phyloP scores from a whole-genome alignment of 2,329 filamentous ascomycete species.

The Exophiala xenobiotica region DNA sequence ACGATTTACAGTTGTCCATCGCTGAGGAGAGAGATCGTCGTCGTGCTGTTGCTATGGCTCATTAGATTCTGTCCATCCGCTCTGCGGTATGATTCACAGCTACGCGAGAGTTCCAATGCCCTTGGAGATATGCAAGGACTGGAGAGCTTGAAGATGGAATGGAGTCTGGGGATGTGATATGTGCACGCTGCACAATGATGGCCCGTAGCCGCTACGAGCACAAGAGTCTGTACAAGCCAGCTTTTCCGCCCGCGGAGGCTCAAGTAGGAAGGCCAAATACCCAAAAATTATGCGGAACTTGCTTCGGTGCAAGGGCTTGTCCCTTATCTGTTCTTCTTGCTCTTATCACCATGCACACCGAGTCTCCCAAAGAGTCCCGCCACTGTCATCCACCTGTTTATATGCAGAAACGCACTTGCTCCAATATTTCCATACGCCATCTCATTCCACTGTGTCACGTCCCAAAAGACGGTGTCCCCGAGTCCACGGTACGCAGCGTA shows the following conservation, averaged over 20 bases:
- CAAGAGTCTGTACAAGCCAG: background rate
- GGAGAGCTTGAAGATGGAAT: too few species aligned
- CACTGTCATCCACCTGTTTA: slow-evolving; percentile 59
- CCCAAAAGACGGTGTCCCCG: slow-evolving; percentile 54
- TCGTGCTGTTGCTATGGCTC: slow-evolving; percentile 58
- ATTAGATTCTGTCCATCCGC: background rate
- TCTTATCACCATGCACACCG: slow-evolving; percentile 15
- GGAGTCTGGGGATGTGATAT: background rate
- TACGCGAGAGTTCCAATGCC: too few species aligned
- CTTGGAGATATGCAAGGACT: too few species aligned
- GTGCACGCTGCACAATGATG: too few species aligned
- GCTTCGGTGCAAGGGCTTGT: background rate
- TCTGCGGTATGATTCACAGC: background rate
- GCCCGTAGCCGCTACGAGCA: background rate
- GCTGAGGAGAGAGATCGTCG: slow-evolving; percentile 99
- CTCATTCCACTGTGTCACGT: slow-evolving; percentile 63
- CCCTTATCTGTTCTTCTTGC: slow-evolving; percentile 2
- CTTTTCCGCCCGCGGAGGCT: background rate
- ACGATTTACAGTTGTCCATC: slow-evolving; percentile 73
- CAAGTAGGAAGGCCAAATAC: background rate
- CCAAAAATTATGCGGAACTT: background rate
- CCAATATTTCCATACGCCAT: slow-evolving; percentile 74
- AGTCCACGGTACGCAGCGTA: slow-evolving; percentile 60
- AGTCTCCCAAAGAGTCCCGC: slow-evolving; percentile 57
- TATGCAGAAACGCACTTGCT: slow-evolving; percentile 60